Base-by-base conservation (phyloP, 1,139 yeast genomes). In the Scheffersomyces illinoinensis region DNA sequence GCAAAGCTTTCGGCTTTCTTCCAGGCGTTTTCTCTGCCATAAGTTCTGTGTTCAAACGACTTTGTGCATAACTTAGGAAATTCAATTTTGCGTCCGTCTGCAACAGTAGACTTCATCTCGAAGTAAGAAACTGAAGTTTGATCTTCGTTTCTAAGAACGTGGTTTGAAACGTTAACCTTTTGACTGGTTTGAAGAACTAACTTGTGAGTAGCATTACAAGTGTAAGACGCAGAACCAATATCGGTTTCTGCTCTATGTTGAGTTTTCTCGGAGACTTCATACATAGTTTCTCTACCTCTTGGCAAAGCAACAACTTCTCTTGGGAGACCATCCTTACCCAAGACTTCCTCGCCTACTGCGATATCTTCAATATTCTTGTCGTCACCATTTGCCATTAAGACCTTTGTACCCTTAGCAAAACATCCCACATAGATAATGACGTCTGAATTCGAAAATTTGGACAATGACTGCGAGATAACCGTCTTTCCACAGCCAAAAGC, bases 401-500 rank as follows among this genome's bases (percentile, higher is more conserved):
- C 82, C 59, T 73, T 59, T 50, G 82, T 79, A 56, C 82, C 77
- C 54, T 71, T 60, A 60, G 70, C 70, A 52, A 72, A 72, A 73
- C 90, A 90, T 59, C 97, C 98, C 57, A 92, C 97, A 71, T 95
- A 95, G 71, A 93, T 90, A 75, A 95, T 95, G 59, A 91, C 91
- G 76, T 95, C 98, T 24, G 98, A 95, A 85, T 95, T 95, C 62
- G 99, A 95, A 79, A 88, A 95, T 78, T 95, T 95, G 64, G 99
- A 95, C 72, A 95, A 84, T 1, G 98, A 92, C 81, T 95, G 99
- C 47, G 99, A 95, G 75, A 95, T 95, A 71, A 95, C 99, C 14
- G 99, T 95, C 78, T 95, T 95, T 78, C 99, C 99, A 81, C 98
- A 95, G 63, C 99, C 99, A 71, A 95, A 95, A 63, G 99, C 99